phyloP scores from a whole-genome alignment of 1,284 basidiomycete genomes.

The Puccinia triticina region DNA sequence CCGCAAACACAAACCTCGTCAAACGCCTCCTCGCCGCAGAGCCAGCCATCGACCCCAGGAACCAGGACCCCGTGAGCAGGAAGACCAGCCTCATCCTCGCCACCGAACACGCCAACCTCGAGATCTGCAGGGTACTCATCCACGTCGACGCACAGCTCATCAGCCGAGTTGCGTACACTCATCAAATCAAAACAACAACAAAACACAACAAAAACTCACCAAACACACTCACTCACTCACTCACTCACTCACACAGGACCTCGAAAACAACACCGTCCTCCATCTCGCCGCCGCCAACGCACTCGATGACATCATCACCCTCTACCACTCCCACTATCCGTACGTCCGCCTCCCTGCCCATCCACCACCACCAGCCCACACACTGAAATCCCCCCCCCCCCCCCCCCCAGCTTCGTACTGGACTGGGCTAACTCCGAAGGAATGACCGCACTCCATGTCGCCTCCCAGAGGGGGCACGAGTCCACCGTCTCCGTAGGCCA shows the following conservation, averaged over 20 bases:
- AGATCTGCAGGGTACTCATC: conserved; percentile 37
- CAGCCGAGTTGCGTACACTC: conserved; percentile 19
- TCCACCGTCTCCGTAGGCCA: conserved; percentile 16
- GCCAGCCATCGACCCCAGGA: conserved; percentile 2
- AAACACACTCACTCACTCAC: neutral
- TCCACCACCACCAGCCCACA: neutral
- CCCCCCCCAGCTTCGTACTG: conserved; percentile 22
- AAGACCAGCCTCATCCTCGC: conserved; percentile 42
- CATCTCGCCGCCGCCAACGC: conserved; percentile 34
- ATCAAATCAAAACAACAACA: neutral
- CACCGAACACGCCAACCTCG: conserved; percentile 19
- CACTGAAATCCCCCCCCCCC: neutral
- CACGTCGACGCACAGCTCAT: conserved; percentile 24
- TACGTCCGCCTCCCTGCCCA: neutral
- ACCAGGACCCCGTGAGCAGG: conserved; percentile 29
- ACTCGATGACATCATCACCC: conserved; percentile 30
- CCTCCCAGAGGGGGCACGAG: conserved; percentile 39
- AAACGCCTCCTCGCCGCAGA: neutral
- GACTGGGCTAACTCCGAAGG: conserved; percentile 49
- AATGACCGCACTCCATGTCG: conserved; percentile 43
- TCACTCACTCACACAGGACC: conserved; percentile 21
- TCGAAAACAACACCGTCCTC: conserved; percentile 43
- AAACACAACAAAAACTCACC: neutral
- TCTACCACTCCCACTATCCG: conserved; percentile 49
- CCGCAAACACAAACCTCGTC: conserved; percentile 19